Conservation (phyloP, 192 early-diverging fungal species). For the Coemansia sp. region DNA sequence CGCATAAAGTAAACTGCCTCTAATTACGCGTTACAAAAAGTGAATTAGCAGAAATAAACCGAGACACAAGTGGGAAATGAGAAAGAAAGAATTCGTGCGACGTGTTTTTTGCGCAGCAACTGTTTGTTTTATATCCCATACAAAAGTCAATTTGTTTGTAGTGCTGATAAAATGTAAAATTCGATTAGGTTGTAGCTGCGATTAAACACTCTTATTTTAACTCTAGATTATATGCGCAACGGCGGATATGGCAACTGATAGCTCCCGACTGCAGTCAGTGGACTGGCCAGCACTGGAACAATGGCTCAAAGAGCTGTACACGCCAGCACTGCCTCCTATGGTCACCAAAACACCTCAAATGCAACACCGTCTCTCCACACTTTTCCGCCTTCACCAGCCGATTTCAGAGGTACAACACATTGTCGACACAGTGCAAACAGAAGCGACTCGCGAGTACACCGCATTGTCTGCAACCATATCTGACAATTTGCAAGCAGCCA, state of each 20-base stretch:
- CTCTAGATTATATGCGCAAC: background rate
- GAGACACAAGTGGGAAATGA: background rate
- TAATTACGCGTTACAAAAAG: constrained; percentile 3
- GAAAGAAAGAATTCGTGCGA: background rate
- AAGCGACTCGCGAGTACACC: constrained; percentile 31
- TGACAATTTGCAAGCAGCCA: constrained; percentile 21
- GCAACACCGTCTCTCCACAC: constrained; percentile 19
- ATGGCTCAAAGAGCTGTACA: constrained; percentile 39
- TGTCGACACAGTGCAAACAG: constrained; percentile 18
- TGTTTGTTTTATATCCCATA: constrained; percentile 1
- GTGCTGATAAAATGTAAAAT: background rate
- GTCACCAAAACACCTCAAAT: constrained; percentile 10
- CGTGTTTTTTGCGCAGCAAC: constrained; percentile 1
- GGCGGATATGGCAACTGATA: background rate
- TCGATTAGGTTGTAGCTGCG: background rate
- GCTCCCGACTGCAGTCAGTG: background rate
- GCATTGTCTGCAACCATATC: constrained; percentile 15
- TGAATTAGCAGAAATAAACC: constrained; percentile 14
- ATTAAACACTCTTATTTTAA: background rate
- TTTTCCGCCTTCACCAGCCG: constrained; percentile 11
- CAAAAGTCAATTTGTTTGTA: background rate
- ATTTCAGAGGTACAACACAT: constrained; percentile 7
- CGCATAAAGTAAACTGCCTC: constrained; percentile 53
- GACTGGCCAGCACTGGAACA: constrained; percentile 24
- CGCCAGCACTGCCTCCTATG: constrained; percentile 27